These are phyloP conservation scores for Asterochloris sp. DNA, from an alignment of 139 green algal genomes.

Conservation along the genomic window DNA sequence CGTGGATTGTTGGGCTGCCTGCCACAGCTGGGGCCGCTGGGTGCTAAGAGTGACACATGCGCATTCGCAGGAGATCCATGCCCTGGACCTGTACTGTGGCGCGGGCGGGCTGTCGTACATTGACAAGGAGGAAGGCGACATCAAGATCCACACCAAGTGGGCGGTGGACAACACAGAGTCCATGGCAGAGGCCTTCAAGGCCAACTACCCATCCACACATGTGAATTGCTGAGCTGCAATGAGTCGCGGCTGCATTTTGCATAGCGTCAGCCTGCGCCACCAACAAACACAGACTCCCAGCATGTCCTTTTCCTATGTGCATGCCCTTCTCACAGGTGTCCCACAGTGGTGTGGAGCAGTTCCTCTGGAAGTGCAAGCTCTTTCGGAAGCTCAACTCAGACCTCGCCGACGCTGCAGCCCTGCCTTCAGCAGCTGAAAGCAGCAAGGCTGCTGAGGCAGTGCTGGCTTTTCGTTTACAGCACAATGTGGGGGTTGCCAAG, in stretches of 20 bases:
- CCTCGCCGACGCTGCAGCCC: too few relatives aligned
- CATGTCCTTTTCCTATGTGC: background rate
- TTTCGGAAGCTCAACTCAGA: slow-evolving; percentile 5
- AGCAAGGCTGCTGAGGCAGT: too few relatives aligned
- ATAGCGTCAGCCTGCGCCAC: background rate
- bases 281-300: background rate
- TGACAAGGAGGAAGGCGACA: slow-evolving; percentile 12
- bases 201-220: slow-evolving; percentile 46
- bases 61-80: slow-evolving; percentile 10
- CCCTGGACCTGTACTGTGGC: slow-evolving; percentile 46
- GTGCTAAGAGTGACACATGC: too few relatives aligned
- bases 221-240: background rate
- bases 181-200: slow-evolving; percentile 39
- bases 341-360: slow-evolving; percentile 38
- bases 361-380: slow-evolving; percentile 34
- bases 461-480: too few relatives aligned
- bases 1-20: too few relatives aligned
- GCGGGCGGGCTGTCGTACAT: slow-evolving; percentile 38
- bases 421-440: too few relatives aligned
- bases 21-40: too few relatives aligned
- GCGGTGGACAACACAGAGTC: slow-evolving; percentile 45
- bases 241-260: background rate
- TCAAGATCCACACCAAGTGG: slow-evolving; percentile 39
- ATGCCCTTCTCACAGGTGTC: background rate
- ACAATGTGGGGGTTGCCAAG: too few relatives aligned